phyloP scores from a whole-genome alignment of 2,329 filamentous ascomycete species.

The Cadophora malorum region DNA sequence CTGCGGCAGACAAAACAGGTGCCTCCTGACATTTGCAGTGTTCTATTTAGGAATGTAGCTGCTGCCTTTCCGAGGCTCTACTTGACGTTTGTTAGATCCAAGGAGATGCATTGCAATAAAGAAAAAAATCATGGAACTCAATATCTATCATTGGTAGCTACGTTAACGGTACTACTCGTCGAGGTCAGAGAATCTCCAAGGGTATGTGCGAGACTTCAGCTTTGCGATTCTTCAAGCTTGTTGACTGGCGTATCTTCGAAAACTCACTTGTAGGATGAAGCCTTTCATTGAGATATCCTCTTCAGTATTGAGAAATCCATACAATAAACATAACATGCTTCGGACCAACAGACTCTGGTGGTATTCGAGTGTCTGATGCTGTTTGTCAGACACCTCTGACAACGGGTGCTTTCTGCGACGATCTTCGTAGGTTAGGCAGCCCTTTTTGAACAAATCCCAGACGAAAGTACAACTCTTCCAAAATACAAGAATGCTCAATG shows the following conservation, averaged over 20 bases:
- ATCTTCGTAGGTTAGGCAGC: background rate
- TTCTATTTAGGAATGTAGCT: too few species aligned
- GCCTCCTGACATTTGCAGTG: too few species aligned
- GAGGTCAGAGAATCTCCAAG: too few species aligned
- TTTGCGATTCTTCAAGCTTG: too few species aligned
- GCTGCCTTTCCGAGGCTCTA: too few species aligned
- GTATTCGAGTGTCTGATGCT: background rate
- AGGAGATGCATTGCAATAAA: too few species aligned
- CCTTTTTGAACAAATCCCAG: background rate
- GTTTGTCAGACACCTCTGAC: background rate
- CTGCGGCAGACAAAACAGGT: background rate
- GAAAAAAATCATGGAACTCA: too few species aligned
- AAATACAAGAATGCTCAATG: background rate
- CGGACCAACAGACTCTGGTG: background rate
- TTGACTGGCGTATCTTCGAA: too few species aligned
- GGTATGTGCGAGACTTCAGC: too few species aligned
- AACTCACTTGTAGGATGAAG: background rate
- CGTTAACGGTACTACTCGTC: too few species aligned
- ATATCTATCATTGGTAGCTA: too few species aligned
- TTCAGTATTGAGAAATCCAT: background rate
- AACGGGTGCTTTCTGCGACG: background rate
- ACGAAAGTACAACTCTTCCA: background rate
- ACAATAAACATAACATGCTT: background rate
- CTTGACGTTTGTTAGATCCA: too few species aligned
- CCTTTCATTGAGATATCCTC: background rate